A percentile compares a stretch with the other conserved stretches of the same genome.
phyloP scores from a whole-genome alignment of 2,329 filamentous ascomycete genomes.

The Alternaria panax region DNA sequence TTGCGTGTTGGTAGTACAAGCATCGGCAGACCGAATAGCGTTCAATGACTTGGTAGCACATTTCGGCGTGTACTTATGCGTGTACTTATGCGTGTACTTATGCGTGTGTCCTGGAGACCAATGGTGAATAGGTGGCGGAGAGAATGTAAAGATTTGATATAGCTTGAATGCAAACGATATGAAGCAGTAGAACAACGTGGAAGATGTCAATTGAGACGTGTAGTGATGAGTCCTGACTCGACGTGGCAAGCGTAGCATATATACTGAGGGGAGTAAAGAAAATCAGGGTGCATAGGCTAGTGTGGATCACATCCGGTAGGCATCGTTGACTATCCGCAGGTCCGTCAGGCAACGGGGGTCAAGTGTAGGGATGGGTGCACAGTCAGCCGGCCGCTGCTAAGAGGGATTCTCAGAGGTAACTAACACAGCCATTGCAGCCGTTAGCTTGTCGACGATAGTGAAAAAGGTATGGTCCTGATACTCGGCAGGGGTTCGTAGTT shows the following conservation, averaged over 20 bases:
- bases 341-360: constrained; percentile 45
- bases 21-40: constrained; percentile 87
- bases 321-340: constrained; percentile 42
- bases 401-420: constrained; percentile 37
- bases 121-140: not conserved
- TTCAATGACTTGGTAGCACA: constrained; percentile 90
- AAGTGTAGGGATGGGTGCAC: constrained; percentile 44
- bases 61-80: constrained; percentile 48
- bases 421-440: constrained; percentile 48
- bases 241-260: constrained; percentile 40
- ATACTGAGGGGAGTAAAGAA: constrained; percentile 36
- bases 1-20: constrained; percentile 84
- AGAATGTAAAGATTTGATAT: not conserved
- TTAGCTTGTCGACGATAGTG: constrained; percentile 38
- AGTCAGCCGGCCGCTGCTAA: constrained; percentile 46
- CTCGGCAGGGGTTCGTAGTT: constrained; percentile 38
- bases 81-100: not conserved
- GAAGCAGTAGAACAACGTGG: constrained; percentile 21
- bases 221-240: constrained; percentile 22
- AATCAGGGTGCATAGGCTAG: constrained; percentile 26
- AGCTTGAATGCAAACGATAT: constrained; percentile 17
- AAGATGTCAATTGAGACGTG: constrained; percentile 19
- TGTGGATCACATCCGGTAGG: constrained; percentile 38
- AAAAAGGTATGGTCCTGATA: constrained; percentile 38
- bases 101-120: not conserved